Percentiles rank a stretch among this genome's conserved stretches.
Evolutionary conservation across 768 basidiomycete genomes (phyloP).

Genomic region (Mycena leptocephala): DNA sequence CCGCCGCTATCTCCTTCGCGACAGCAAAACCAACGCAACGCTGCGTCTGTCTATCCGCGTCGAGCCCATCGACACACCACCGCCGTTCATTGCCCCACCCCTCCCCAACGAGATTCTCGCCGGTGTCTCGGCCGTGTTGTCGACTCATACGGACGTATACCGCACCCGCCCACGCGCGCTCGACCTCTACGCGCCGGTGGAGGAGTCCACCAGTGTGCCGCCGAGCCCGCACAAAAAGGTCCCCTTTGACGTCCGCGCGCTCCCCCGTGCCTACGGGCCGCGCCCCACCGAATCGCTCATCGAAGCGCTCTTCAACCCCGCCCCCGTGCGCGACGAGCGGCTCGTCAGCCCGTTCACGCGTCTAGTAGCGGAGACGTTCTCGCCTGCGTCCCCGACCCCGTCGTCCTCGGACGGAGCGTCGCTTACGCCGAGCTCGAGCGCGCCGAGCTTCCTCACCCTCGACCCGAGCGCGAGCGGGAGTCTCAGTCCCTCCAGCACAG

Average conservation of each 20-base stretch:
- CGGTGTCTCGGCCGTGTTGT: constrained; percentile 74
- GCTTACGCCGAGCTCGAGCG: not conserved
- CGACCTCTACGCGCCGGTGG: constrained; percentile 56
- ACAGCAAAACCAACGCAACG: constrained; percentile 74
- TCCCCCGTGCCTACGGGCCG: constrained; percentile 72
- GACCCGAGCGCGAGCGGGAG: not conserved
- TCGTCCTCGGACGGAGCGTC: not conserved
- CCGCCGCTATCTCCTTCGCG: too few species aligned
- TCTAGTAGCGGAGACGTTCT: constrained; percentile 41
- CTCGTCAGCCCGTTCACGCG: constrained; percentile 62
- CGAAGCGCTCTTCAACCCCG: constrained; percentile 87
- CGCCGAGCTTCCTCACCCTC: not conserved
- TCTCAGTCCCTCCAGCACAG: not conserved
- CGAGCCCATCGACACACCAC: constrained; percentile 34
- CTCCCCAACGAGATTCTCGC: constrained; percentile 82
- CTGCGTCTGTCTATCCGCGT: constrained; percentile 78
- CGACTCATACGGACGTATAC: constrained; percentile 59
- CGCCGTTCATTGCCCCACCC: constrained; percentile 44
- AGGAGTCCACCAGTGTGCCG: not conserved
- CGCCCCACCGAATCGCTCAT: constrained; percentile 82
- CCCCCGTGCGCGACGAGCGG: constrained; percentile 58
- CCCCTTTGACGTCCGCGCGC: constrained; percentile 56
- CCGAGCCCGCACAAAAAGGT: constrained; percentile 12
- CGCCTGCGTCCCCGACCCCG: too few species aligned
- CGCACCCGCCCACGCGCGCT: constrained; percentile 66